Base-by-base conservation (phyloP, 2,329 filamentous ascomycete genomes). In the Phyllosticta ampelicida region DNA sequence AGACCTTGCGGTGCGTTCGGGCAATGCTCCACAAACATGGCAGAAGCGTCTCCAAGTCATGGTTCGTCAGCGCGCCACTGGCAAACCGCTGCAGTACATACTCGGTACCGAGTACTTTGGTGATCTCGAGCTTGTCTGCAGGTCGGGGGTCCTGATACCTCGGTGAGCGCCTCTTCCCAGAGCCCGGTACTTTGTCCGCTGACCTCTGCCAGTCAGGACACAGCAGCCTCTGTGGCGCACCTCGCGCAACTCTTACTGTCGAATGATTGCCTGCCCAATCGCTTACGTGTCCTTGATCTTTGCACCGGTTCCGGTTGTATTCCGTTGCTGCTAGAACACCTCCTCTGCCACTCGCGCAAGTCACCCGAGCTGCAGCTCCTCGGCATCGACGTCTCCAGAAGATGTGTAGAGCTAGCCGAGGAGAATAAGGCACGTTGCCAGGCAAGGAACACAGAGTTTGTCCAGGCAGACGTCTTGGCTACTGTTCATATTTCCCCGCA, bases 241-340 rank as follows among this genome's bases (percentile, higher is more conserved):
- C 65, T 74, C 6, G 68, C 64, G 3, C 59, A 63, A 9, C 58
- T 75, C 13, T 60, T 63, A 19, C 54, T 62, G 48, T 65, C 56
- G 20, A 54, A 64, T 20, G 53, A 58, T 23, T 60, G 54, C 1
- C 61, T 71, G 2, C 65, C 66, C 11, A 18, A 59, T 23, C 64
- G 64, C 16, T 64, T 95, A 11, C 80, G 78, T 11, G 76, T 97
- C 48, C 71, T 96, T 9, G 94, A 99, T 70, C 77, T 96, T 28
- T 97, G 94, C 71, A 91, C 90, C 0, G 94, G 94, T 9, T 89
- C 88, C 5, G 94, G 94, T 4, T 96, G 92, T 73, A 95, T 97
- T 62, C 81, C 90, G 0, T 79, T 97, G 9, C 80, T 89, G 2
- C 77, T 96, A 6, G 82, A 87, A 61, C 77, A 84, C 36, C 77